A percentile compares a stretch with the other conserved stretches of the same genome.
These are phyloP conservation scores for Lophiostoma macrostomum DNA, from an alignment of 495 filamentous ascomycete species.

Conservation along the genomic window DNA sequence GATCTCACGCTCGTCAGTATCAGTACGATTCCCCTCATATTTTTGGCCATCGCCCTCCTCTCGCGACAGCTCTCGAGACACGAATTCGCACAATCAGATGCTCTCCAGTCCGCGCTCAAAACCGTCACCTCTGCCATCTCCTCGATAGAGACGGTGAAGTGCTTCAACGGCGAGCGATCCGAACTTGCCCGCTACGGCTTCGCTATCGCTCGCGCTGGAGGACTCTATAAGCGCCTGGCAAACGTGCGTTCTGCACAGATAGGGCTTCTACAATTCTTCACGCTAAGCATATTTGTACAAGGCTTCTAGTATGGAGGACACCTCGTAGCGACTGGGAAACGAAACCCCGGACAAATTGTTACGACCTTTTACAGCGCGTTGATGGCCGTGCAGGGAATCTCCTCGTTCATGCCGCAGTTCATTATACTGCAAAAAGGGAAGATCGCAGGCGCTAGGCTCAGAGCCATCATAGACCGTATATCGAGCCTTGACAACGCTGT, in stretches of 20 bases:
- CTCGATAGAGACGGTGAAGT: slow-evolving; percentile 84
- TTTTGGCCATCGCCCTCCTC: slow-evolving; percentile 55
- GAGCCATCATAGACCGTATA: slow-evolving; percentile 44
- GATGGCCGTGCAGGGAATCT: slow-evolving; percentile 68
- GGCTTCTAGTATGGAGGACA: slow-evolving; percentile 87
- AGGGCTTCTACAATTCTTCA: slow-evolving; percentile 68
- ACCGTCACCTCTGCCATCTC: slow-evolving; percentile 63
- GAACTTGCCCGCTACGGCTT: slow-evolving; percentile 64
- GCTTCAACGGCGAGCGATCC: slow-evolving; percentile 70
- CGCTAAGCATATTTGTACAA: slow-evolving; percentile 77
- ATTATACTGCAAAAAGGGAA: slow-evolving; percentile 76
- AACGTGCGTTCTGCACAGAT: slow-evolving; percentile 66
- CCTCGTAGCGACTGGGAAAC: slow-evolving; percentile 54
- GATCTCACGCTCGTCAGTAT: slow-evolving; percentile 80
- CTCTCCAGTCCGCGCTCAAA: slow-evolving; percentile 71
- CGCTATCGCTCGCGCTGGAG: slow-evolving; percentile 57
- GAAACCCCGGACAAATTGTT: slow-evolving; percentile 66
- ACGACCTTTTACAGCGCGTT: slow-evolving; percentile 84
- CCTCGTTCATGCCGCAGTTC: slow-evolving; percentile 70
- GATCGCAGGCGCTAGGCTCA: slow-evolving; percentile 63
- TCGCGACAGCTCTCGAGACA: slow-evolving; percentile 60
- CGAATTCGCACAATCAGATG: slow-evolving; percentile 64
- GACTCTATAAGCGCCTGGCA: slow-evolving; percentile 65
- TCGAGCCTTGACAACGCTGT: slow-evolving; percentile 38
- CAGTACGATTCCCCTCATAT: slow-evolving; percentile 67